Evolutionary conservation across 805 yeast genomes (phyloP).

Genomic region (Starmerella apis): DNA sequence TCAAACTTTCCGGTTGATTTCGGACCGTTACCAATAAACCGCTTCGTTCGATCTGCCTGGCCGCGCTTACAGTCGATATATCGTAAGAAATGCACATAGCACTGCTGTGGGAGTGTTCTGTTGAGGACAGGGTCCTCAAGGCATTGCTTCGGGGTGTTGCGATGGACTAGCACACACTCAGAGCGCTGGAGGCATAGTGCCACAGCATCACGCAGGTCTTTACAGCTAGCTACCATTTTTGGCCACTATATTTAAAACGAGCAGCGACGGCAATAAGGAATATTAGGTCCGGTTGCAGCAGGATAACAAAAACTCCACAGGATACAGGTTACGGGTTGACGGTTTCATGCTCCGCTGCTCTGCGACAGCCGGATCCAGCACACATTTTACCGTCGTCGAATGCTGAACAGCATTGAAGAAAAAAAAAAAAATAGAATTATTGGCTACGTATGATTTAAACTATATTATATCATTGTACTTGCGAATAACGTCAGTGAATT

Average conservation of each 20-base stretch:
- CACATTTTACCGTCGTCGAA: no score
- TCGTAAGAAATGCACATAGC: constrained; percentile 72
- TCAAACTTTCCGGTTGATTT: constrained; percentile 87
- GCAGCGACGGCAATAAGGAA: not conserved
- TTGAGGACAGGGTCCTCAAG: constrained; percentile 67
- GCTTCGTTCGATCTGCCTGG: constrained; percentile 73
- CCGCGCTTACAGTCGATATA: constrained; percentile 88
- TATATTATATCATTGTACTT: constrained; percentile 1
- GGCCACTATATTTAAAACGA: not conserved
- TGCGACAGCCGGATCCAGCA: no score
- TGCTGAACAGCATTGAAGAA: no score
- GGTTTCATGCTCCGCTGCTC: no score
- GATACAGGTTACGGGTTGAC: no score
- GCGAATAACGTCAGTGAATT: constrained; percentile 14
- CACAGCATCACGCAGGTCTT: constrained; percentile 87
- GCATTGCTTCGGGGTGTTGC: constrained; percentile 85
- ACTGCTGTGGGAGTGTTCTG: constrained; percentile 72
- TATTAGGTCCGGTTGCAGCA: not conserved
- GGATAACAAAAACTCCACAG: not conserved
- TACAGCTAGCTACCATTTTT: constrained; percentile 53
- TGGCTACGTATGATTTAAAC: no score
- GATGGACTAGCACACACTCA: constrained; percentile 84
- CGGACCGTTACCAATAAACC: constrained; percentile 91
- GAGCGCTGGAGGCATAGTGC: constrained; percentile 93
- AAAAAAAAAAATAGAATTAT: no score